Percentiles rank a stretch among this genome's conserved stretches.
Conservation (phyloP, 2,329 filamentous ascomycete genomes). For the Stagonosporopsis rhizophila region DNA sequence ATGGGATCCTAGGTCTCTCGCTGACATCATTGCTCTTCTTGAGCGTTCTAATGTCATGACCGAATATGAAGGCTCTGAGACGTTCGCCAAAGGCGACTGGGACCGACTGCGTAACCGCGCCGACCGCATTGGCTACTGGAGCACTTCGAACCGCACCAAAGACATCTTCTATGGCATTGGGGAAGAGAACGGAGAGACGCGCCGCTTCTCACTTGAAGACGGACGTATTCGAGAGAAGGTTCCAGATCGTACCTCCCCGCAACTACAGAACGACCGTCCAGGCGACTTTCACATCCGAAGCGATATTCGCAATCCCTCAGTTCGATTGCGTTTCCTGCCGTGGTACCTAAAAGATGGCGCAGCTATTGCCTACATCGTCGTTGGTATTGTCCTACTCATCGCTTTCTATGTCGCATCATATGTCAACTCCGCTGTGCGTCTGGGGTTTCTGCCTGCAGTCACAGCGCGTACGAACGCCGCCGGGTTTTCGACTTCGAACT, state of each 20-base stretch:
- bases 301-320: constrained; percentile 59
- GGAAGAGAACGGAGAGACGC: constrained; percentile 62
- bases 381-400: constrained; percentile 48
- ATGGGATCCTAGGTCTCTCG: constrained; percentile 85
- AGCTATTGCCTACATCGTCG: constrained; percentile 68
- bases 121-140: constrained; percentile 88
- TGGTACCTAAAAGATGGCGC: constrained; percentile 75
- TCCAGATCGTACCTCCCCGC: constrained; percentile 32
- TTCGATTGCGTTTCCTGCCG: constrained; percentile 73
- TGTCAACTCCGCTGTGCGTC: constrained; percentile 68
- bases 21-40: constrained; percentile 79
- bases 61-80: constrained; percentile 75
- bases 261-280: constrained; percentile 22
- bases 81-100: constrained; percentile 61
- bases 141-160: constrained; percentile 67
- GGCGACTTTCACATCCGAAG: constrained; percentile 57
- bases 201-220: constrained; percentile 59
- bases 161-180: constrained; percentile 83
- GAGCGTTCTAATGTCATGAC: constrained; percentile 79
- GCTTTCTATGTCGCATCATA: constrained; percentile 78
- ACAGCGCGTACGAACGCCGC: constrained; percentile 62
- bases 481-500: constrained; percentile 86
- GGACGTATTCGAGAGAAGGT: constrained; percentile 58
- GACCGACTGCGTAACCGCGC: constrained; percentile 64
- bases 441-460: constrained; percentile 76